Evolutionary conservation across 106 monocot genomes (phyloP).

Genomic region (Allium cepa): DNA sequence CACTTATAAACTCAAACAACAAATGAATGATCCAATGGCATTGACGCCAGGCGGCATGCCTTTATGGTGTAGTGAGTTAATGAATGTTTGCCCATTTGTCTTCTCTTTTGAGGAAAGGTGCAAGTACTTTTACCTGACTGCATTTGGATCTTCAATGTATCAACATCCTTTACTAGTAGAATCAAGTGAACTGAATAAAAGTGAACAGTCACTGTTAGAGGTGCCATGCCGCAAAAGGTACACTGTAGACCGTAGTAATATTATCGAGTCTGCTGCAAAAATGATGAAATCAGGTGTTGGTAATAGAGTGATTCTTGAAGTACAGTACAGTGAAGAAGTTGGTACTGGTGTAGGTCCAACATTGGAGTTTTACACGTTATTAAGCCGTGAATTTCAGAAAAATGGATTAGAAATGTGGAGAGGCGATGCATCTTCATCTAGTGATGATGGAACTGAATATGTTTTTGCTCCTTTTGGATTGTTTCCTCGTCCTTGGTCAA

Average conservation of each 20-base stretch:
- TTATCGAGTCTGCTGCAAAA: conserved; percentile 65
- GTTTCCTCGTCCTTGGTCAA: conserved; percentile 81
- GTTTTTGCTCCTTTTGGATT: conserved; percentile 64
- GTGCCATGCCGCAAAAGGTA: conserved; percentile 38
- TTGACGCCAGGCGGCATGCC: conserved; percentile 46
- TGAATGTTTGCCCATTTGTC: conserved; percentile 59
- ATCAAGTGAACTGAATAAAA: not conserved
- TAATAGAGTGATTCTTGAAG: conserved; percentile 48
- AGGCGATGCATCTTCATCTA: conserved; percentile 24
- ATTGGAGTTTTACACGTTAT: conserved; percentile 82
- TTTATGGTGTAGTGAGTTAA: conserved; percentile 63
- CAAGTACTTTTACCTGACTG: conserved; percentile 52
- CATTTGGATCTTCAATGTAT: conserved; percentile 27
- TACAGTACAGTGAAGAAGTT: conserved; percentile 77
- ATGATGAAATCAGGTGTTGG: conserved; percentile 55
- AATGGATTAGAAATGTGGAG: conserved; percentile 75
- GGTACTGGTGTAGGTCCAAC: conserved; percentile 93
- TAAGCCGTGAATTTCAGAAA: conserved; percentile 78
- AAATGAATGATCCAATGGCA: conserved; percentile 65
- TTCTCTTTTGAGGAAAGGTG: conserved; percentile 75
- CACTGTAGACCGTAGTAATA: conserved; percentile 46
- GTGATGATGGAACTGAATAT: conserved; percentile 23
- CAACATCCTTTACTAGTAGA: conserved; percentile 9
- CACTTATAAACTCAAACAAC: conserved; percentile 74
- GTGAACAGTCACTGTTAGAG: conserved; percentile 8